Base-by-base conservation (phyloP, 208 protist genomes). In the Trypanosoma scelopori region DNA sequence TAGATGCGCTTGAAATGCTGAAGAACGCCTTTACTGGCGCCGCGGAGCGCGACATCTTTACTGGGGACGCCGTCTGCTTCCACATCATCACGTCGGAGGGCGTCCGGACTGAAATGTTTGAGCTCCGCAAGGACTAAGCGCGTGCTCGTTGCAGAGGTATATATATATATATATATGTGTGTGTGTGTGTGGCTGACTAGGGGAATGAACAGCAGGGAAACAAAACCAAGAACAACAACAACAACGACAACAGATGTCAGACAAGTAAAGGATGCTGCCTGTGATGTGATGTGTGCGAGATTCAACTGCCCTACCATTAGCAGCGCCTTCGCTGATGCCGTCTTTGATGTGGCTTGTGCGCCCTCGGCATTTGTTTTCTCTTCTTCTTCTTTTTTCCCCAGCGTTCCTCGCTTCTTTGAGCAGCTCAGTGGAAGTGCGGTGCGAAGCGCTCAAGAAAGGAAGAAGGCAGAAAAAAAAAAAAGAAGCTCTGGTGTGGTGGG, bases 1-100 rank as follows among this genome's bases (percentile, higher is more conserved):
- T 97, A 45, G 81, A 98, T 71, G 79, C 87, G 6, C 62, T 98
- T 22, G 86, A 76, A 59, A 83, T 99, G 52, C 85, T 98, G 5
- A 98, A 98, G 74, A 98, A 99, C 73, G 91, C 94, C 49, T 98
- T 99, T 65, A 96, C 84, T 23, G 90, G 94, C 6, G 97, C 97
- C 27, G 84, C 91, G 45, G 98, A 99, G 85, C 84, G 98, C 30
- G 98, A 99, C 72, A 99, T 99, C 51, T 94, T 79, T 71, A 99
- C 97, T 3, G 98, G 98, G 53, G 98, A 99, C 76, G 77, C 78
- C 27, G 93, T 98, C 1, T 74, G 95, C 32, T 98, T 99, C 56
- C 75, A 87, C 47, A 85, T 97, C 22, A 94, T 99, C 75, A 90
- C 79, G 16, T 73, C 81, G 42, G 84, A 92, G 7, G 82, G 87